These are phyloP conservation scores for Tephrocybe rancida DNA, from an alignment of 768 basidiomycete species.

Conservation along the genomic window DNA sequence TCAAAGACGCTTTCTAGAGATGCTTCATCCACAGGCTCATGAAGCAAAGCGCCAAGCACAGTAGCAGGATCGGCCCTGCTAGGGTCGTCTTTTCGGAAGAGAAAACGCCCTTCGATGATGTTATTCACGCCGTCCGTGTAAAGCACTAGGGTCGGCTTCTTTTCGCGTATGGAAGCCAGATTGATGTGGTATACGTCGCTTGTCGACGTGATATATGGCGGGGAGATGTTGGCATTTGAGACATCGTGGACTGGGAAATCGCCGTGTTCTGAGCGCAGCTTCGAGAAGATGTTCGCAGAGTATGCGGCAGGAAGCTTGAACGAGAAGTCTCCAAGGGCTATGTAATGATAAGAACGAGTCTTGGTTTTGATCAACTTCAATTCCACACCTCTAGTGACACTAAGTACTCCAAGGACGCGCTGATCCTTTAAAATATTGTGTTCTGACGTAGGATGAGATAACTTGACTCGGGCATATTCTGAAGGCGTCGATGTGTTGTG, in stretches of 20 bases:
- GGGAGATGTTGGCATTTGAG: slow-evolving; percentile 11
- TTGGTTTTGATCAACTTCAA: no score
- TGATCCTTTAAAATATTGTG: slow-evolving; percentile 11
- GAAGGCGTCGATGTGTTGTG: slow-evolving; percentile 14
- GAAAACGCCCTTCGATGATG: slow-evolving; percentile 14
- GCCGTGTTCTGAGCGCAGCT: slow-evolving; percentile 6
- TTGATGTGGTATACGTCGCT: slow-evolving; percentile 14
- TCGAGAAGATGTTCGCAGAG: slow-evolving; percentile 7
- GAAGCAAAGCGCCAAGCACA: slow-evolving; percentile 13
- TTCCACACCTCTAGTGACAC: slow-evolving; percentile 14
- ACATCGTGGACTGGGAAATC: slow-evolving; percentile 1
- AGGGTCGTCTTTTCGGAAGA: slow-evolving; percentile 17
- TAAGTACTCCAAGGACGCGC: slow-evolving; percentile 10
- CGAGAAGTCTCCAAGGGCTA: slow-evolving; percentile 18
- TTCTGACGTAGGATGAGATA: slow-evolving; percentile 14
- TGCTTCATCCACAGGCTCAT: slow-evolving; percentile 8
- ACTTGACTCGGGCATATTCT: slow-evolving; percentile 14
- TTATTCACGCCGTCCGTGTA: slow-evolving; percentile 18
- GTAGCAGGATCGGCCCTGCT: slow-evolving; percentile 9
- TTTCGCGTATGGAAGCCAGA: slow-evolving; percentile 2
- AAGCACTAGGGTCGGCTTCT: slow-evolving; percentile 10
- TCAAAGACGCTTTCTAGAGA: slow-evolving; percentile 11
- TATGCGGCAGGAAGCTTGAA: slow-evolving; percentile 14
- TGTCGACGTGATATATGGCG: slow-evolving; percentile 13
- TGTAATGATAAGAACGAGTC: background rate